Evolutionary conservation across 2,329 filamentous ascomycete genomes (phyloP).

Genomic region (Diplodia sapinea): DNA sequence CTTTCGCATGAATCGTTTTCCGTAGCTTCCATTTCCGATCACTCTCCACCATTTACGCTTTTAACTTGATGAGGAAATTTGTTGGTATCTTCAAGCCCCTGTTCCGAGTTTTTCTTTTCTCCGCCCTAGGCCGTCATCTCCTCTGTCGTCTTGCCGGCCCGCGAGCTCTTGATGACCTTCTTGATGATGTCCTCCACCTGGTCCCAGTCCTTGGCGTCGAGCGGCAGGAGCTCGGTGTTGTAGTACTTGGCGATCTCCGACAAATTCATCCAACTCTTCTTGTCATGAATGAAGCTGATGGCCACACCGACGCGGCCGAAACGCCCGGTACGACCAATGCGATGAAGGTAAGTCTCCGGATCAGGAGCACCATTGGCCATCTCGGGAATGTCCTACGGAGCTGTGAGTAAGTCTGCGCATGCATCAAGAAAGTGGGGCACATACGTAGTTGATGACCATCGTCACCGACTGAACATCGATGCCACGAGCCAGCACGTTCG

Average conservation of each 20-base stretch:
- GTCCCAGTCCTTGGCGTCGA: conserved; percentile 91
- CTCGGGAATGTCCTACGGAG: conserved; percentile 63
- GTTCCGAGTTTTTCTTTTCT: background rate
- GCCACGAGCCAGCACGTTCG: conserved; percentile 93
- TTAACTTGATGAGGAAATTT: conserved; percentile 2
- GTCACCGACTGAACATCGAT: conserved; percentile 92
- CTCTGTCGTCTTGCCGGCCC: conserved; percentile 49
- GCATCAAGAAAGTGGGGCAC: conserved; percentile 35
- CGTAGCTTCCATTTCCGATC: background rate
- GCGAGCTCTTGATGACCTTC: conserved; percentile 56
- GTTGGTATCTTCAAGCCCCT: conserved; percentile 18
- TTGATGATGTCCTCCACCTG: conserved; percentile 83
- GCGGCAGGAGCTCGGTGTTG: conserved; percentile 76
- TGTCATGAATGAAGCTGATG: conserved; percentile 91
- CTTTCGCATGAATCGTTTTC: background rate
- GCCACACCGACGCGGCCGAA: conserved; percentile 96
- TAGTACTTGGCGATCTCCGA: conserved; percentile 81
- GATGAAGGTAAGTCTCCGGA: conserved; percentile 94
- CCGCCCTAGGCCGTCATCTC: conserved; percentile 43
- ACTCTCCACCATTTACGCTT: background rate
- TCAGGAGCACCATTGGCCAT: conserved; percentile 73
- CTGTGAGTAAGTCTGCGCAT: conserved; percentile 33
- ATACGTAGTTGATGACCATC: conserved; percentile 95
- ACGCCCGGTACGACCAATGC: conserved; percentile 94
- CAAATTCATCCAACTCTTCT: conserved; percentile 78